These are phyloP conservation scores for Marasmius fiardii DNA, from an alignment of 1,284 basidiomycete genomes.

Conservation along the genomic window DNA sequence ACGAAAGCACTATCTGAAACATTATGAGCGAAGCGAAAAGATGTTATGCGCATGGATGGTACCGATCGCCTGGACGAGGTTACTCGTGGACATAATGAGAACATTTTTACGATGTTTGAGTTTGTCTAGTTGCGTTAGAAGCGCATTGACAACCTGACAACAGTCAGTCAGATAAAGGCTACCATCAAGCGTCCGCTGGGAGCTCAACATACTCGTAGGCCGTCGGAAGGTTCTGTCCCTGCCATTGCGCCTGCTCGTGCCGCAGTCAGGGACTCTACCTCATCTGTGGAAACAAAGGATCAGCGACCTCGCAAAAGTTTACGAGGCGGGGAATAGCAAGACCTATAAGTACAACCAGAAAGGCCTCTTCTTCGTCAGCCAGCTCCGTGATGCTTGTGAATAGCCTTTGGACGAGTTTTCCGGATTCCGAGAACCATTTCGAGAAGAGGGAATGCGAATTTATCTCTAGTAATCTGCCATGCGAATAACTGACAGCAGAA, in stretches of 20 bases:
- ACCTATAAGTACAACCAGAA: constrained; percentile 96
- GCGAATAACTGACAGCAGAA: constrained; percentile 61
- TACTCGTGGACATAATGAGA: constrained; percentile 95
- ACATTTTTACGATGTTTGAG: constrained; percentile 92
- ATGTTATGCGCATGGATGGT: background rate
- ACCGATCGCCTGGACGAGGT: constrained; percentile 94
- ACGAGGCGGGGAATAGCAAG: constrained; percentile 14
- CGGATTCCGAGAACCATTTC: constrained; percentile 98
- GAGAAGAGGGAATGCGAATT: constrained; percentile 97
- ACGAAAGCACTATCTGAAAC: constrained; percentile 86
- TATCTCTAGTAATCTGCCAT: constrained; percentile 91
- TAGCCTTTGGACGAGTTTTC: constrained; percentile 94
- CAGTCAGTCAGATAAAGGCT: background rate
- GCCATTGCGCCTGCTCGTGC: constrained; percentile 92
- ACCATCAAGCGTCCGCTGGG: background rate
- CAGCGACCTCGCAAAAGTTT: background rate
- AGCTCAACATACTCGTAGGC: constrained; percentile 66
- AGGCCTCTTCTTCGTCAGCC: constrained; percentile 85
- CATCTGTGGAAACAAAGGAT: constrained; percentile 53
- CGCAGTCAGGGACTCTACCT: constrained; percentile 94
- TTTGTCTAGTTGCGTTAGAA: constrained; percentile 96
- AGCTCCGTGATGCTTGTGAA: constrained; percentile 89
- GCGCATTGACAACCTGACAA: constrained; percentile 90
- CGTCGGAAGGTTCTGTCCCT: constrained; percentile 94
- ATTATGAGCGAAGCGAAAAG: background rate